Conservation (phyloP, 257 asterid genomes). For the Solanum dulcamara region DNA sequence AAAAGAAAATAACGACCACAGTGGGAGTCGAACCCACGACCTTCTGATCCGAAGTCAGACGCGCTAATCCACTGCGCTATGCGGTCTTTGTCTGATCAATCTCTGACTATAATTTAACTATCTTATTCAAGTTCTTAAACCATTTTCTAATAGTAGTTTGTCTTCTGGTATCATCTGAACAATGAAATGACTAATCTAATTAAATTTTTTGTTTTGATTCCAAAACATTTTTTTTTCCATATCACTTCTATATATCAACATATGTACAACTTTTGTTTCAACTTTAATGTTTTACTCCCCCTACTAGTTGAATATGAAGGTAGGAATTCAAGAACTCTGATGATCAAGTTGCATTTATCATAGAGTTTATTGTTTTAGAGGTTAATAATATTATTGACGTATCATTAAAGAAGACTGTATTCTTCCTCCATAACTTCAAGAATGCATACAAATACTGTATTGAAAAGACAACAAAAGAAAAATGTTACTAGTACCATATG, state of each 20-base stretch:
- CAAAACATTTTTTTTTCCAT: neutral
- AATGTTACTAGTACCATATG: neutral
- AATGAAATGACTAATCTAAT: neutral
- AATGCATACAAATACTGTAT: neutral
- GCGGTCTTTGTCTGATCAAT: conserved; percentile 38
- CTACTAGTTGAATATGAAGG: neutral
- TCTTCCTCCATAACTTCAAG: neutral
- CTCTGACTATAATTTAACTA: too few relatives aligned
- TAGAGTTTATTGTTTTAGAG: neutral
- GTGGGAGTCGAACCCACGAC: conserved; percentile 99
- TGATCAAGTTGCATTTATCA: neutral
- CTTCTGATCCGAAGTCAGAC: conserved; percentile 99
- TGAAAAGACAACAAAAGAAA: neutral
- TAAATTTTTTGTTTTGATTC: neutral
- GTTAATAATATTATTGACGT: neutral
- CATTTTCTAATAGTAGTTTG: neutral
- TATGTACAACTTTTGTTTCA: neutral
- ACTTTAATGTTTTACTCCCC: neutral
- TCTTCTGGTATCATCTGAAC: neutral
- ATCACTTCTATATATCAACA: too few relatives aligned
- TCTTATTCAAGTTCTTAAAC: too few relatives aligned
- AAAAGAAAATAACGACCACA: conserved; percentile 49
- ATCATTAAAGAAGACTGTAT: neutral
- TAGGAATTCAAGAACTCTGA: neutral
- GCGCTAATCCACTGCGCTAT: conserved; percentile 99